A percentile compares a stretch with the other conserved stretches of the same genome.
Conservation (phyloP, 495 filamentous ascomycete genomes). For the Ramalina intermedia region DNA sequence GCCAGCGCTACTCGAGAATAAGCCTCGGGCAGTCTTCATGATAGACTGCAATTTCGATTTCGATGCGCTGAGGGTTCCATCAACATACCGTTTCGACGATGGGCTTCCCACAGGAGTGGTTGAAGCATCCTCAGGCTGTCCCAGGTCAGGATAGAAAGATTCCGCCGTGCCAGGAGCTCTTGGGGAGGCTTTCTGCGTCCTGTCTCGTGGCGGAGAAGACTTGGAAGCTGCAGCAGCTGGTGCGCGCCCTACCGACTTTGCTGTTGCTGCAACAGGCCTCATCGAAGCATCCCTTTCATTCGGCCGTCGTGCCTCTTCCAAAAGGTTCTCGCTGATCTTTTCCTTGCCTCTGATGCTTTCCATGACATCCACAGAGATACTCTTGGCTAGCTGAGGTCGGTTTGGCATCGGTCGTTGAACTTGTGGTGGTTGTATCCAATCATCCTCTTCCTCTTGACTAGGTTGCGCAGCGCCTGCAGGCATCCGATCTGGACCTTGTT, state of each 20-base stretch:
- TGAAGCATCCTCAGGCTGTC: constrained; percentile 18
- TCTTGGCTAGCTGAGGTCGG: constrained; percentile 37
- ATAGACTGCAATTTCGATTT: constrained; percentile 81
- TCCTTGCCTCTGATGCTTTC: constrained; percentile 36
- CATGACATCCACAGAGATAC: constrained; percentile 43
- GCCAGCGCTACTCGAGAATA: constrained; percentile 68
- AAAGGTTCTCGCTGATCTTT: constrained; percentile 2
- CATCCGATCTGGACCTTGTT: constrained; percentile 16
- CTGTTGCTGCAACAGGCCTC: background rate
- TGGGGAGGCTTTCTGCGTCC: background rate
- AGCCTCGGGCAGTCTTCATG: constrained; percentile 66
- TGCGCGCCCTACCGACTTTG: background rate
- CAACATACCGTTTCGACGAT: constrained; percentile 41
- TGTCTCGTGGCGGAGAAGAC: background rate
- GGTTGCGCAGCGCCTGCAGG: constrained; percentile 3
- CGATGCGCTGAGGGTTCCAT: constrained; percentile 73
- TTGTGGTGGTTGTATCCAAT: constrained; percentile 63
- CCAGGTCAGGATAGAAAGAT: background rate
- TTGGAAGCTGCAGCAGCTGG: background rate
- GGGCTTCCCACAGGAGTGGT: constrained; percentile 63
- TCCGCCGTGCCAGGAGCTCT: no score
- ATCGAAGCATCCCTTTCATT: background rate
- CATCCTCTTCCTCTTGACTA: constrained; percentile 51
- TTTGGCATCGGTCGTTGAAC: constrained; percentile 19
- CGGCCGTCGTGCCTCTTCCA: background rate